Evolutionary conservation across 495 filamentous ascomycete genomes (phyloP).

Genomic region (Neurospora sp.): DNA sequence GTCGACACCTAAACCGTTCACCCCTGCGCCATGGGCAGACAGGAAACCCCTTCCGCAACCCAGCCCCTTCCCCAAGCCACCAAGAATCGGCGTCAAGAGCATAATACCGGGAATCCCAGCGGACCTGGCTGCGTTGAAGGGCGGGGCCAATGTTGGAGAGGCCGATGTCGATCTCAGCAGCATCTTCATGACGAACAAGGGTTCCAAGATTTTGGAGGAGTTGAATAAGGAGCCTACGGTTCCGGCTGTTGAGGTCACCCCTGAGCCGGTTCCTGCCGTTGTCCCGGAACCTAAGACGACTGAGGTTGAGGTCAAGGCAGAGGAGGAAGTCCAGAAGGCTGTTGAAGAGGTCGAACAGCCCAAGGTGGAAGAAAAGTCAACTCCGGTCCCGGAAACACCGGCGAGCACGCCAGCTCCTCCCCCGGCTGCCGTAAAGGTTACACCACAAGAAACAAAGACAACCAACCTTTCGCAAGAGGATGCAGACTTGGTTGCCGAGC

Average conservation of each 20-base stretch:
- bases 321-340: not conserved
- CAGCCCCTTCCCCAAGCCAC: not conserved
- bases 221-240: slow-evolving; percentile 4
- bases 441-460: not conserved
- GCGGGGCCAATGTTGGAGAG: not conserved
- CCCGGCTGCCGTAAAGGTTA: not conserved
- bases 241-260: not conserved
- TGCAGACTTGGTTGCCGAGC: slow-evolving; percentile 8
- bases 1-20: not conserved
- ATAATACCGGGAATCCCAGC: not conserved
- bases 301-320: not conserved
- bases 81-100: not conserved
- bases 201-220: slow-evolving; percentile 23
- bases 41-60: not conserved
- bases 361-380: not conserved
- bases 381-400: not conserved
- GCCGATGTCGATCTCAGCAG: slow-evolving; percentile 23
- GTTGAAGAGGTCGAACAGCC: not conserved
- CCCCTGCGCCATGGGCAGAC: slow-evolving; percentile 15
- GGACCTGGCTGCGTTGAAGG: not conserved
- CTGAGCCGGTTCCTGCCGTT: not conserved
- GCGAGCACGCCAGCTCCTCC: not conserved
- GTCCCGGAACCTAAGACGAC: not conserved
- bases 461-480: slow-evolving; percentile 3
- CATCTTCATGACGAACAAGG: slow-evolving; percentile 28